Conservation (phyloP, 2,329 filamentous ascomycete genomes). For the Fonsecaea erecta region DNA sequence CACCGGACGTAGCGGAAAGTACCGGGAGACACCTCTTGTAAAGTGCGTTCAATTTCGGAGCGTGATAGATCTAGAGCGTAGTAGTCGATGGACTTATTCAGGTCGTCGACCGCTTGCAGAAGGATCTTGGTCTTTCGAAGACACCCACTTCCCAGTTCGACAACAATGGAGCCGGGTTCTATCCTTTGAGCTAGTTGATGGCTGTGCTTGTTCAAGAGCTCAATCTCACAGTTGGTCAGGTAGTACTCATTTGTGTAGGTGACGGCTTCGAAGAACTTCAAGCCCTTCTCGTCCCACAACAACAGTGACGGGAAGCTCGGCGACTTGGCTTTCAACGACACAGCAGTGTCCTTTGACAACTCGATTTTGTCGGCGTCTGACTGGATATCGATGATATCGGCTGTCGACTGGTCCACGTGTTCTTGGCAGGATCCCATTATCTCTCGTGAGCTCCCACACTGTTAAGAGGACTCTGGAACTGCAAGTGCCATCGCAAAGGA, state of each 20-base stretch:
- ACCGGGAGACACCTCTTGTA: slow-evolving; percentile 71
- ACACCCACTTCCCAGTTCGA: slow-evolving; percentile 86
- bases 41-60: slow-evolving; percentile 78
- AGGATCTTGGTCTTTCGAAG: slow-evolving; percentile 88
- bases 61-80: slow-evolving; percentile 86
- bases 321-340: slow-evolving; percentile 61
- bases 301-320: slow-evolving; percentile 78
- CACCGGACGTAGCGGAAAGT: slow-evolving; percentile 75
- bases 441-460: not conserved
- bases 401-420: not conserved
- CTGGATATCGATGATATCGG: slow-evolving; percentile 70
- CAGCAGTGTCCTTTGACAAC: slow-evolving; percentile 70
- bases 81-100: slow-evolving; percentile 78
- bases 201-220: slow-evolving; percentile 72
- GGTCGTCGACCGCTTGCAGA: slow-evolving; percentile 77
- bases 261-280: slow-evolving; percentile 85
- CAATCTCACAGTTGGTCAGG: slow-evolving; percentile 87
- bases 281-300: slow-evolving; percentile 74
- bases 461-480: not conserved
- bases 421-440: slow-evolving; percentile 4
- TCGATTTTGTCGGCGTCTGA: slow-evolving; percentile 69
- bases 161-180: slow-evolving; percentile 73
- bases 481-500: not conserved
- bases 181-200: slow-evolving; percentile 74
- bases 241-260: slow-evolving; percentile 95